These are phyloP conservation scores for Saksenaea oblongispora DNA, from an alignment of 371 early-diverging fungal genomes.

Conservation along the genomic window DNA sequence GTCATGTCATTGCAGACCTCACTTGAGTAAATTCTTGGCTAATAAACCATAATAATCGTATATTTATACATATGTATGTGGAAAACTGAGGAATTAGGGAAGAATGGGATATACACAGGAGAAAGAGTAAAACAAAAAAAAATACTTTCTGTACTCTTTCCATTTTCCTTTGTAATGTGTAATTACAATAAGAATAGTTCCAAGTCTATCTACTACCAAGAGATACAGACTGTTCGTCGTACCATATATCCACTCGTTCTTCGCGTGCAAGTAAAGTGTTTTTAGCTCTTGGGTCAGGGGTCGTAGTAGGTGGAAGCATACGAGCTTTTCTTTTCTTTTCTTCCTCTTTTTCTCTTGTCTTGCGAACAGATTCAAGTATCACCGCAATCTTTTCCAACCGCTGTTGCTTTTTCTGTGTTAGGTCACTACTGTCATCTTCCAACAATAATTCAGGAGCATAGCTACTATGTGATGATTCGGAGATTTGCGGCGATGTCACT, in stretches of 20 bases:
- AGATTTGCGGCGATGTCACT: neutral
- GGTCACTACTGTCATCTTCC: neutral
- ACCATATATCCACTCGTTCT: conserved; percentile 2
- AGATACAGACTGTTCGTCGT: neutral
- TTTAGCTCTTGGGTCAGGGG: neutral
- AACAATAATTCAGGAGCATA: neutral
- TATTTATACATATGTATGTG: no score
- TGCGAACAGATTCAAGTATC: neutral
- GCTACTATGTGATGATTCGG: neutral
- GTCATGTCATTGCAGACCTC: no score
- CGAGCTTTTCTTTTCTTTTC: neutral
- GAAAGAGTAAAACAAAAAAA: no score
- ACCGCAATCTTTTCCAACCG: neutral
- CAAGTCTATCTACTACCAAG: neutral
- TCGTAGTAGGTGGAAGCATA: neutral
- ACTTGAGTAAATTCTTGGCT: no score
- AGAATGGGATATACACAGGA: no score
- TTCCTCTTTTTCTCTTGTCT: neutral
- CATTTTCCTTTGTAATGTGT: neutral
- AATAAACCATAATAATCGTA: no score
- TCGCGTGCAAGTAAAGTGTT: conserved; percentile 1
- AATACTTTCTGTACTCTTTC: neutral
- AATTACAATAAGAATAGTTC: neutral
- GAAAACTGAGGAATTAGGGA: no score
- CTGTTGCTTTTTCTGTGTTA: neutral